Evolutionary conservation across 352 stramenopile species (phyloP).

Genomic region (Phytopythium sindhum): DNA sequence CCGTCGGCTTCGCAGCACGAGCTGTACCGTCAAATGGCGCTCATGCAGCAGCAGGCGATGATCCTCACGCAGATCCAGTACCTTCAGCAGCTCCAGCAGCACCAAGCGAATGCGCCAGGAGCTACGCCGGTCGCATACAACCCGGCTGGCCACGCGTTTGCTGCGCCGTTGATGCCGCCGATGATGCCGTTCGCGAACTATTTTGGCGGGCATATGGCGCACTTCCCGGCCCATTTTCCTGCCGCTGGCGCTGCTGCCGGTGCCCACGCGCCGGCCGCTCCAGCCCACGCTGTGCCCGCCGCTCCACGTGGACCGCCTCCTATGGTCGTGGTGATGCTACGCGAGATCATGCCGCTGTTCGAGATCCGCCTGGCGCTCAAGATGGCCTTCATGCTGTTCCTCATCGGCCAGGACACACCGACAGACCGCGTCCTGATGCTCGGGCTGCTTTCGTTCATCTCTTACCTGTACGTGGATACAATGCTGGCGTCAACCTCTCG

Average conservation of each 20-base stretch:
- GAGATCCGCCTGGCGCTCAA: slow-evolving; percentile 79
- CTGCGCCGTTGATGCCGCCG: slow-evolving; percentile 12
- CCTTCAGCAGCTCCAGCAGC: slow-evolving; percentile 58
- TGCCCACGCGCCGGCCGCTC: slow-evolving; percentile 4
- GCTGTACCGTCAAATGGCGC: slow-evolving; percentile 51
- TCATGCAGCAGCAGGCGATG: slow-evolving; percentile 80
- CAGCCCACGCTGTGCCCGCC: slow-evolving; percentile 9
- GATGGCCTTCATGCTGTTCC: slow-evolving; percentile 88
- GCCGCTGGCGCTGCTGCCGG: neutral
- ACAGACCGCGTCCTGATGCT: slow-evolving; percentile 75
- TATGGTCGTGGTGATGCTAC: slow-evolving; percentile 44
- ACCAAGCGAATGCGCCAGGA: slow-evolving; percentile 18
- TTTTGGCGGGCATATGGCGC: slow-evolving; percentile 25
- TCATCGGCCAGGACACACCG: slow-evolving; percentile 83
- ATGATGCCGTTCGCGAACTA: slow-evolving; percentile 27
- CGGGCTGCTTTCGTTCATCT: slow-evolving; percentile 62
- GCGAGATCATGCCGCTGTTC: slow-evolving; percentile 57
- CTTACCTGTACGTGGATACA: slow-evolving; percentile 53
- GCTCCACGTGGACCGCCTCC: slow-evolving; percentile 13
- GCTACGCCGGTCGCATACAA: neutral
- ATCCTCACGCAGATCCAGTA: slow-evolving; percentile 82
- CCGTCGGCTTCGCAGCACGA: slow-evolving; percentile 31
- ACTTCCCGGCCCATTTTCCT: slow-evolving; percentile 10
- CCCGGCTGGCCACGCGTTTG: slow-evolving; percentile 11
- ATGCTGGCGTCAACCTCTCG: neutral